Base-by-base conservation (phyloP, 2,329 filamentous ascomycete genomes). In the Chrysoporthe puriensis region DNA sequence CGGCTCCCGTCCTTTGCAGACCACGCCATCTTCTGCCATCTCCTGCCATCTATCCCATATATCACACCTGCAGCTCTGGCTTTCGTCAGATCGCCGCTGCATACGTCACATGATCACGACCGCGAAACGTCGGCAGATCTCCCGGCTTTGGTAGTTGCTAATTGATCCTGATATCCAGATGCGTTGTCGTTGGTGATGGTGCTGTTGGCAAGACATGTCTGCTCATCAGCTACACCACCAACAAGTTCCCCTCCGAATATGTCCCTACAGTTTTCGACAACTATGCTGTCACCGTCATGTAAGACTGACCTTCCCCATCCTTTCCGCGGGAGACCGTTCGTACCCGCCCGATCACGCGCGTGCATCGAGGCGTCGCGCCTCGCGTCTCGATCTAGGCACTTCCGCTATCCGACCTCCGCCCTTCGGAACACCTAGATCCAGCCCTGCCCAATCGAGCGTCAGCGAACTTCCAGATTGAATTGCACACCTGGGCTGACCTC, bases 231-330 rank as follows among this genome's bases (percentile, higher is more conserved):
- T 99, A 99, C 83, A 99, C 96, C 72, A 99, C 96, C 72, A 99
- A 99, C 87, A 98, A 98, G 77, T 99, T 99, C 81, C 96, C 96
- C 46, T 97, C 94, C 76, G 96, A 99, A 94, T 99, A 99, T 81
- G 96, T 99, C 68, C 96, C 96, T 63, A 99, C 96, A 42, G 96
- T 99, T 72, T 99, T 99, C 81, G 96, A 99, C 82, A 99, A 99
- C 84, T 99, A 99, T 87, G 96, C 96, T 68, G 96, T 99, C 79
- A 99, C 96, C 73, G 96, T 99, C 74, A 99, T 99, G 96, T 97
- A 87, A 90, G 94, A 90, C 74, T 71, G 57, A 50, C 67, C 58
- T 57, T 66, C 34, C 66, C 57, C 26, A 60, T 59, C 40, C 34
- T 13, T 46, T 64, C 62, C 64, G 57, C 48, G 44, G 46, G 34